phyloP scores from a whole-genome alignment of 2,329 filamentous ascomycete genomes.

The Magnaporthiopsis rhizophila region DNA sequence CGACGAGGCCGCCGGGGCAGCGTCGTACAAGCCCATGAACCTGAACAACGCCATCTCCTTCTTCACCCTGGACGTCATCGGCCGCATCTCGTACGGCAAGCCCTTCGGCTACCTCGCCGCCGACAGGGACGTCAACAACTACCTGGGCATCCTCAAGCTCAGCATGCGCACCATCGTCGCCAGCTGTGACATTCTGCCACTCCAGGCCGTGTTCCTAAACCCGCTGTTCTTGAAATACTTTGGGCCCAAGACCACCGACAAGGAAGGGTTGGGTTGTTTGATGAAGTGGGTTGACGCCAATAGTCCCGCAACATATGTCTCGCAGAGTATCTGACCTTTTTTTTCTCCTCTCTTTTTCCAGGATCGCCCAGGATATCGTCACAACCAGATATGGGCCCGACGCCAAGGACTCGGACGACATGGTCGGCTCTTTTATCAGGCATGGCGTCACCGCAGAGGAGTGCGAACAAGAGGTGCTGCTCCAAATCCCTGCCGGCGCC shows the following conservation, averaged over 20 bases:
- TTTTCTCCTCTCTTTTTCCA: background rate
- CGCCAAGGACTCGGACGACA: constrained; percentile 34
- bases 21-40: constrained; percentile 26
- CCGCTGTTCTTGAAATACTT: constrained; percentile 25
- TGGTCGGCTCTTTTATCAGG: constrained; percentile 32
- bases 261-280: constrained; percentile 18
- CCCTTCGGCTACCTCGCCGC: constrained; percentile 34
- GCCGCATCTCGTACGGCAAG: constrained; percentile 36
- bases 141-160: constrained; percentile 27
- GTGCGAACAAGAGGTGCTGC: constrained; percentile 21
- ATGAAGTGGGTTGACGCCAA: constrained; percentile 8
- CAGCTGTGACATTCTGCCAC: constrained; percentile 29
- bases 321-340: too few species aligned
- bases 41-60: constrained; percentile 35
- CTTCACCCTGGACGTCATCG: constrained; percentile 44
- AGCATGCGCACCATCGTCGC: constrained; percentile 30
- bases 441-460: constrained; percentile 21
- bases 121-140: constrained; percentile 35
- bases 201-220: constrained; percentile 14
- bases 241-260: constrained; percentile 21
- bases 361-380: constrained; percentile 33
- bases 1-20: background rate
- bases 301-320: too few species aligned
- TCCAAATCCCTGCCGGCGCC: constrained; percentile 26
- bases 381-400: constrained; percentile 33